A percentile compares a stretch with the other conserved stretches of the same genome.
Evolutionary conservation across 306 rosid species (phyloP).

Genomic region (Prunus davidiana): DNA sequence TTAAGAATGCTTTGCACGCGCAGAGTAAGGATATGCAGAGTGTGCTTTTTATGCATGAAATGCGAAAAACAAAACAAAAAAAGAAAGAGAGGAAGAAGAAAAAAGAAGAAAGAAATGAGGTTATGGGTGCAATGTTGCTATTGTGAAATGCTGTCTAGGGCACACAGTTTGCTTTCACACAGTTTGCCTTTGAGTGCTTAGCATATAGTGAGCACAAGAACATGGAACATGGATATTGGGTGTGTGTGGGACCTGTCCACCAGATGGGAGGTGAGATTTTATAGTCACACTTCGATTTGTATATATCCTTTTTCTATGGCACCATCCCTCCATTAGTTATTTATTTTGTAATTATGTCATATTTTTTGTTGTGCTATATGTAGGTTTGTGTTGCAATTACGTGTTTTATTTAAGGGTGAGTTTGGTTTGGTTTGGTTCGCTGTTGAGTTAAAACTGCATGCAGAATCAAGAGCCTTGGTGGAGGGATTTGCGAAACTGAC

Average conservation of each 20-base stretch:
- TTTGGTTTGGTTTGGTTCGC: too few species aligned
- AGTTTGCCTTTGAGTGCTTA: slow-evolving; percentile 13
- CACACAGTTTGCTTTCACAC: background rate
- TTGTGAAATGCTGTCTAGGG: slow-evolving; percentile 6
- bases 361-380: background rate
- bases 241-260: slow-evolving; percentile 23
- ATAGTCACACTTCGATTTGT: background rate
- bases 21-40: background rate
- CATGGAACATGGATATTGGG: slow-evolving; percentile 27
- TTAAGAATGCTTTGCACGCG: background rate
- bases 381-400: background rate
- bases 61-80: background rate
- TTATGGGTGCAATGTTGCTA: slow-evolving; percentile 17
- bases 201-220: slow-evolving; percentile 4
- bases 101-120: background rate
- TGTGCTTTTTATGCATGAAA: background rate
- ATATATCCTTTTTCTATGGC: background rate
- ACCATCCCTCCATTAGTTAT: background rate
- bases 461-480: too few species aligned
- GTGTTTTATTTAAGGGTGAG: too few species aligned
- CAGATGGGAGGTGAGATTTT: slow-evolving; percentile 5
- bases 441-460: too few species aligned
- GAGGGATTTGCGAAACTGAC: rapidly evolving
- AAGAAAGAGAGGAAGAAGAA: background rate
- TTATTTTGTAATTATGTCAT: background rate